Conservation (phyloP, 2,329 filamentous ascomycete species). For the Aspergillus novofumigatus region DNA sequence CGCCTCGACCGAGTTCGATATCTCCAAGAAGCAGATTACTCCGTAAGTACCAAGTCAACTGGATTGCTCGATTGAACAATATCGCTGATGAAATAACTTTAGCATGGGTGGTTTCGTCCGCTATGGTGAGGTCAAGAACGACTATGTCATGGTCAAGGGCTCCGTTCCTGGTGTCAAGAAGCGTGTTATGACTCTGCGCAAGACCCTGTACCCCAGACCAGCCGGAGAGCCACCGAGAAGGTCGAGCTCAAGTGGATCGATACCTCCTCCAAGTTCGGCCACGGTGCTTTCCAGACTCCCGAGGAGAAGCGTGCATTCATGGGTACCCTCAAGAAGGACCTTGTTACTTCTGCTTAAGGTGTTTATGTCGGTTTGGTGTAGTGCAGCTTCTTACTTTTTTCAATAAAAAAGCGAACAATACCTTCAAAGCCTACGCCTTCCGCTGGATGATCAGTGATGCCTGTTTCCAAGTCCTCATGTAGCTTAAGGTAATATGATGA, state of each 20-base stretch:
- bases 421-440: slow-evolving; percentile 21
- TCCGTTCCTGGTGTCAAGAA: slow-evolving; percentile 98
- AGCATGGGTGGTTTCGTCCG: slow-evolving; percentile 99
- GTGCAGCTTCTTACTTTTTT: slow-evolving; percentile 36
- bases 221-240: slow-evolving; percentile 94
- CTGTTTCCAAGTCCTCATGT: not conserved
- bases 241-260: slow-evolving; percentile 99
- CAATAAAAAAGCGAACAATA: slow-evolving; percentile 41
- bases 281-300: slow-evolving; percentile 98
- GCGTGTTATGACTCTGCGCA: slow-evolving; percentile 97
- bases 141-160: slow-evolving; percentile 97
- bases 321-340: slow-evolving; percentile 99
- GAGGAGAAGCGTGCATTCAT: slow-evolving; percentile 97
- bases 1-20: slow-evolving; percentile 90
- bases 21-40: slow-evolving; percentile 99
- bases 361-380: slow-evolving; percentile 37
- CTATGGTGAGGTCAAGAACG: slow-evolving; percentile 99
- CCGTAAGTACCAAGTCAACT: slow-evolving; percentile 65
- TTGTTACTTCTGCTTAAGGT: slow-evolving; percentile 54
- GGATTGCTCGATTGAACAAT: not conserved
- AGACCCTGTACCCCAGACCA: slow-evolving; percentile 98
- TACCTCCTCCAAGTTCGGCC: slow-evolving; percentile 99
- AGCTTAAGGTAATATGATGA: not conserved
- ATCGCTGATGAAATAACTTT: slow-evolving; percentile 29
- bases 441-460: not conserved